Evolutionary conservation across 192 early-diverging fungal genomes (phyloP), one percentile per base, ranked within the genome.

Genomic region (Jimgerdemannia flammicorona): DNA sequence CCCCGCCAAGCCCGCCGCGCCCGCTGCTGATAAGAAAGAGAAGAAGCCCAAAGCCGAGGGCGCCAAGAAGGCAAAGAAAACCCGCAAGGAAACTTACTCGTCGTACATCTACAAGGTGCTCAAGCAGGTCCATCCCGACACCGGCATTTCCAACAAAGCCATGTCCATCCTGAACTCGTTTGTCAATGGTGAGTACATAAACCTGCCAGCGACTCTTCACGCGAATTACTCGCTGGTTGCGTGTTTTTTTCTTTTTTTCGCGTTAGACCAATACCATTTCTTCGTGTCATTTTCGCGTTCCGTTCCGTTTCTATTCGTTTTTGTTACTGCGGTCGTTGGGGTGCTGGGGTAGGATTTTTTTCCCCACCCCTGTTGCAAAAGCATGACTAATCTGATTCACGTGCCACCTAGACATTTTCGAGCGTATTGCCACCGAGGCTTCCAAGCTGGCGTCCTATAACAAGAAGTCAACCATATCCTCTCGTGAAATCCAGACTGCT

Each of bases 151-250:
- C 75, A 95, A 95, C 92, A 96, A 95, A 88, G 95, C 96, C 86
- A 98, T 98, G 96, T 94, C 92, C 59, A 96, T 95, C 85, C 87
- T 95, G 81, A 97, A 97, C 93, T 96, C 95, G 63, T 97, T 97
- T 81, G 95, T 97, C 72, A 94, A 96, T 86, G 96, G 49, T 54
- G 4, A 54, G 49, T 54, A 54, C 49, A 7, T 11, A 54, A 54
- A 54, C 11, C 49, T 11, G 49, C 49, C 49, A 11, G 4, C 11
- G 4, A 7, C 4, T 54, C 11, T 11, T 11, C 49, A 54, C 6
- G 4, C 49, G 11, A 7, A 7, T 54, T 11, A 4, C 49, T 54
- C 49, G 6, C 49, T 54, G 49, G 11, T 54, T 54, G 49, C 49
- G 49, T 11, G 49, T 54, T 54, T 54, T 54, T 54, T 54, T 54